phyloP scores from a whole-genome alignment of 768 basidiomycete genomes.

The Trametes villosa region DNA sequence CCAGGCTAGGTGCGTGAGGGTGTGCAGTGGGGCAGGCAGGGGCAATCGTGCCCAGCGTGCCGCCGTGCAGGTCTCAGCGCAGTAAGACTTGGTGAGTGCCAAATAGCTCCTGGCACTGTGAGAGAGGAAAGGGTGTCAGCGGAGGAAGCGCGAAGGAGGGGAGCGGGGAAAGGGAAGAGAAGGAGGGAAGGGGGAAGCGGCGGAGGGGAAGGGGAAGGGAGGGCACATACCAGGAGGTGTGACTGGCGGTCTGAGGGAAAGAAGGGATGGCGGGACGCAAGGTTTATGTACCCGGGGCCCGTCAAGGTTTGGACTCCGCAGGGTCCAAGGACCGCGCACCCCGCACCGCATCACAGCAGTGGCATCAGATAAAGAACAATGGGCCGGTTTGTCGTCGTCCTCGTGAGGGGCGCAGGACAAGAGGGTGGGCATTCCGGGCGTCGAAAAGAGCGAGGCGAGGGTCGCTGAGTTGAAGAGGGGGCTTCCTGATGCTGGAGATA shows the following conservation, averaged over 20 bases:
- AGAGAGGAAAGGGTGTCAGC: neutral
- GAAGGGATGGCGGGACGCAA: neutral
- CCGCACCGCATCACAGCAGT: neutral
- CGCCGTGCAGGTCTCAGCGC: too few species aligned
- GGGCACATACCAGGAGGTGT: conserved; percentile 9
- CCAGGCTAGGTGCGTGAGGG: too few species aligned
- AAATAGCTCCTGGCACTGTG: too few species aligned
- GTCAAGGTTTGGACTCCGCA: conserved; percentile 18
- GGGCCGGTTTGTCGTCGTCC: neutral
- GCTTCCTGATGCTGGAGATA: neutral
- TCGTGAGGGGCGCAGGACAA: neutral
- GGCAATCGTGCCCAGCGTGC: too few species aligned
- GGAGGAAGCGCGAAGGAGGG: neutral
- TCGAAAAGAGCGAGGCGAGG: neutral
- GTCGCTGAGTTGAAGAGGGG: neutral
- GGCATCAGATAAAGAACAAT: conserved; percentile 20
- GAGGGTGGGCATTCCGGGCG: neutral
- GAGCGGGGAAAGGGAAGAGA: neutral
- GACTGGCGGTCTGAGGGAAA: neutral
- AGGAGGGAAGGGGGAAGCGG: neutral
- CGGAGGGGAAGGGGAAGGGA: neutral
- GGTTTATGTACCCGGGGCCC: neutral
- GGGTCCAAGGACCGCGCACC: neutral
- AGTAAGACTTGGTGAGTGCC: too few species aligned
- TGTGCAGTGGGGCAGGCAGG: too few species aligned